These are phyloP conservation scores for Balakata baccata DNA, from an alignment of 345 rosid genomes.

Conservation along the genomic window DNA sequence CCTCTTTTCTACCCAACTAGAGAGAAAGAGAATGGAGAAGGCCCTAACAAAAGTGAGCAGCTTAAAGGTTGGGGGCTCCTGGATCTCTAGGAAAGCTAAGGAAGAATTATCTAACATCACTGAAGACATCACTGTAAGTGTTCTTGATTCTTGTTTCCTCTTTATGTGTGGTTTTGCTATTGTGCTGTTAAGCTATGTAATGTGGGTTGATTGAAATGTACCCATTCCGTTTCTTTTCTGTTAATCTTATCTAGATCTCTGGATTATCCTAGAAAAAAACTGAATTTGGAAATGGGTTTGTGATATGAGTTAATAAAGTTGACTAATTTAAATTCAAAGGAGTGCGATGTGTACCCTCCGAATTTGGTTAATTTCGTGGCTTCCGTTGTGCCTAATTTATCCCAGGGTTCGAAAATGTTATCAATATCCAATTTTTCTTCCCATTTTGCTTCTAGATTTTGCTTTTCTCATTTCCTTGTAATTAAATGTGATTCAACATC, in stretches of 20 bases:
- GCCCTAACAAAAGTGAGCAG: conserved; percentile 84
- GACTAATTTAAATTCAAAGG: background rate
- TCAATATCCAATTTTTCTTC: background rate
- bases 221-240: conserved; percentile 11
- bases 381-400: background rate
- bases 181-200: conserved; percentile 21
- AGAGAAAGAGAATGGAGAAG: conserved; percentile 60
- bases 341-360: background rate
- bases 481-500: background rate
- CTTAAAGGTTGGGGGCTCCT: conserved; percentile 71
- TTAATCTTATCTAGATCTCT: conserved; percentile 20
- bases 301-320: background rate
- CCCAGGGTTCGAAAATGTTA: background rate
- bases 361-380: background rate
- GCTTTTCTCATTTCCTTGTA: background rate
- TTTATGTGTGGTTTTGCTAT: background rate
- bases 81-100: conserved; percentile 96
- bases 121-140: conserved; percentile 69
- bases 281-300: conserved; percentile 20
- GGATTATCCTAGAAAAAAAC: conserved; percentile 5
- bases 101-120: conserved; percentile 80
- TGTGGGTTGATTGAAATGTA: conserved; percentile 27
- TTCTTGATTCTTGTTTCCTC: background rate
- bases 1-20: background rate
- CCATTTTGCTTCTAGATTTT: background rate